Base-by-base conservation (phyloP, 768 basidiomycete species). In the Lyophyllum atratum region DNA sequence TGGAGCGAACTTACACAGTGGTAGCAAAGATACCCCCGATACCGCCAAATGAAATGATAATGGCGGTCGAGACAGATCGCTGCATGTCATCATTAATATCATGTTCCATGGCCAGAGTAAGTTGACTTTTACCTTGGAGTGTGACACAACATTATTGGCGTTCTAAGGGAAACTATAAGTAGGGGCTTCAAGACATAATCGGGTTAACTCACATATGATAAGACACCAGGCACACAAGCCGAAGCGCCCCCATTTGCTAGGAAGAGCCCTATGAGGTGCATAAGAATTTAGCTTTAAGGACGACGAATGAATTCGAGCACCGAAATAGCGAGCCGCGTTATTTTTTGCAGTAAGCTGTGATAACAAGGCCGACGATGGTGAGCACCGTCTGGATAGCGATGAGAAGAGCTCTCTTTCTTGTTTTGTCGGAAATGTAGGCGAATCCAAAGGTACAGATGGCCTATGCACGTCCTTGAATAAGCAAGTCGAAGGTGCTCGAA, bases 21-120 rank as follows among this genome's bases (percentile, higher is more conserved):
- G 74, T 74, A 9, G 74, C 74, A 29, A 77, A 64, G 52, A 77
- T 73, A 33, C 76, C 76, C 19, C 75, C 74, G 33, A 77, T 66
- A 28, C 76, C 76, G 22, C 73, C 75, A 52, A 73, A 69, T 0
- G 69, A 66, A 42, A 74, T 66, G 43, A 72, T 72, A n/a, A 69
- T 52, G 2, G 74, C 75, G 7, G 71, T 76, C 17, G 72, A 71
- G 8, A 80, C 74, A 12, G 76, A 65, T 40, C 77, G 74, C 65
- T 69, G 17, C 34, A 12, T 12, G 34, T 15, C 25, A 33, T 4
- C 17, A 40, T 22, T 11, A 7, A 21, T 21, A 25, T 4, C 5
- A 26, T 49, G 1, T 14, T 19, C 17, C 28, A 9, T 17, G 5
- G 19, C 12, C 4, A 26, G 22, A 24, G 22, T 52, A 26, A 8